Conservation (phyloP, 306 rosid species). For the Inga oerstediana region DNA sequence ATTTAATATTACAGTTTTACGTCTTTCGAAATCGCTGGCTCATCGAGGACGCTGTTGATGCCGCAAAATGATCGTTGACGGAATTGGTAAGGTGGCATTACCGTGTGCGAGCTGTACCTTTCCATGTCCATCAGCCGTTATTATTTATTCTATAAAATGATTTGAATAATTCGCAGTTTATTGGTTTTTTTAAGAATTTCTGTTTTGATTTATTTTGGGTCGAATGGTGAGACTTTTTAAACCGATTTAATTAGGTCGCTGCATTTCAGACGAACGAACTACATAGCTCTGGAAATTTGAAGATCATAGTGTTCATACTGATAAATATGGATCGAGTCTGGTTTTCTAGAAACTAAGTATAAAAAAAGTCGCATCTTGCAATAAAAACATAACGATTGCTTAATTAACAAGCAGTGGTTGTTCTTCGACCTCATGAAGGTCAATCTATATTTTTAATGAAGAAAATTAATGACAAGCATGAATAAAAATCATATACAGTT, state of each 20-base stretch:
- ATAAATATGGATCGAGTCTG: not conserved
- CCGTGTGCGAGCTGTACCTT: constrained; percentile 15
- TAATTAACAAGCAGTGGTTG: not conserved
- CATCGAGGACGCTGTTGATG: constrained; percentile 14
- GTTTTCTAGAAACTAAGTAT: not conserved
- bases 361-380: not conserved
- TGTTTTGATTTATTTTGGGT: not conserved
- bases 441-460: not conserved
- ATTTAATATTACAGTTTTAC: not conserved
- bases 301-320: not conserved
- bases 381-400: not conserved
- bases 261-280: not conserved
- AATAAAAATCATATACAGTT: not conserved
- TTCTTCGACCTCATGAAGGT: not conserved
- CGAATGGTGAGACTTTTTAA: constrained; percentile 18
- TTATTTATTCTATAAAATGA: not conserved
- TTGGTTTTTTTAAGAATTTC: not conserved
- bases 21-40: constrained; percentile 13
- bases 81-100: not conserved
- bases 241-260: not conserved
- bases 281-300: constrained; percentile 16
- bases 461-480: not conserved
- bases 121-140: not conserved
- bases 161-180: constrained; percentile 19
- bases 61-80: constrained; percentile 6